phyloP scores from a whole-genome alignment of 73 alveolate species.

The Durusdinium trenchii region DNA sequence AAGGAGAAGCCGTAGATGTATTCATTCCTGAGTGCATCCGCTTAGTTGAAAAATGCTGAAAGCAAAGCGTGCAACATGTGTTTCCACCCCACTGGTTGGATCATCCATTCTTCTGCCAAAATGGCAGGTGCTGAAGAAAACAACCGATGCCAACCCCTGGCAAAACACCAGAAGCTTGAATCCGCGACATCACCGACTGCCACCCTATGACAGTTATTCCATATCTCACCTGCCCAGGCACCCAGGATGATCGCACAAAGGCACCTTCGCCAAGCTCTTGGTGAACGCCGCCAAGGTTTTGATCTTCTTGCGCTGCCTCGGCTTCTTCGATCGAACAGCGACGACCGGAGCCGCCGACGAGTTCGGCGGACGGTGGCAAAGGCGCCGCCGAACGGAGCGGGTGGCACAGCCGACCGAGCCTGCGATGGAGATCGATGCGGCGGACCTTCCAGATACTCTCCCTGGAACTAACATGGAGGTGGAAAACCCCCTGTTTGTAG shows the following conservation, averaged over 20 bases:
- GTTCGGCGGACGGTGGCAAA: no score
- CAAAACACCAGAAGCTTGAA: neutral
- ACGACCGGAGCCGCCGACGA: no score
- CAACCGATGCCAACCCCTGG: neutral
- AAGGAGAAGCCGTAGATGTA: constrained; percentile 75
- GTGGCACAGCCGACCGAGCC: no score
- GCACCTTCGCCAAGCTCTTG: constrained; percentile 56
- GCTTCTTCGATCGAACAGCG: no score
- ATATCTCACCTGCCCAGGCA: neutral
- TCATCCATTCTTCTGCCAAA: neutral
- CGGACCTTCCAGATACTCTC: no score
- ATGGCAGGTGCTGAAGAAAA: neutral
- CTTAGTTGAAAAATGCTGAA: neutral
- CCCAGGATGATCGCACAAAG: constrained; percentile 87
- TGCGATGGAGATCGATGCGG: no score
- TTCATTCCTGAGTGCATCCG: constrained; percentile 20
- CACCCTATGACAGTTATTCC: neutral
- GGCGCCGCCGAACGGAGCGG: no score
- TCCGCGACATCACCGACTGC: neutral
- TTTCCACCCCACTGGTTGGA: neutral
- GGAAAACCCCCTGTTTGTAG: no score
- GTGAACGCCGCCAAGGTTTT: constrained; percentile 49
- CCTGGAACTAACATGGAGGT: no score
- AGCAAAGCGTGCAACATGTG: neutral
- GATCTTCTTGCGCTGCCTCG: constrained; percentile 56